Evolutionary conservation across 371 early-diverging fungal species (phyloP).

Genomic region (Saksenaea vasiformis): DNA sequence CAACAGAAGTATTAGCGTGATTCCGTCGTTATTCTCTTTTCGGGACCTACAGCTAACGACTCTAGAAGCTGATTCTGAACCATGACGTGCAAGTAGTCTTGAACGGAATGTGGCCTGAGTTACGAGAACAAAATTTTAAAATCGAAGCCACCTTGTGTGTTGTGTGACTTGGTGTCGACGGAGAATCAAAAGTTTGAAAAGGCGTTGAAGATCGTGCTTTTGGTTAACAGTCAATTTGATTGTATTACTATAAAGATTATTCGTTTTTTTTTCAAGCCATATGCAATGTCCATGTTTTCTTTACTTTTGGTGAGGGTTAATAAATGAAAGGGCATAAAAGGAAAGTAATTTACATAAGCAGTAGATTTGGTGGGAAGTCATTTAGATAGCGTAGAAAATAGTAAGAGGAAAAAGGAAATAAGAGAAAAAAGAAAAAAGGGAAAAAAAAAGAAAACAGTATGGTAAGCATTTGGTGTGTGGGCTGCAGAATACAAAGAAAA

Average conservation of each 20-base stretch:
- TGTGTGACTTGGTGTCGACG: not conserved
- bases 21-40: not conserved
- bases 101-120: not conserved
- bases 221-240: no score
- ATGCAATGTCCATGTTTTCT: constrained; percentile 6
- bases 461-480: not conserved
- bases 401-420: no score
- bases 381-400: constrained; percentile 2
- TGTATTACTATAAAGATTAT: no score
- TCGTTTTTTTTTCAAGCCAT: not conserved
- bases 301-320: not conserved
- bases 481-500: constrained; percentile 7
- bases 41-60: constrained; percentile 23
- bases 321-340: not conserved
- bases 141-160: not conserved
- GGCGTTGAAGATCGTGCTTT: not conserved
- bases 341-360: constrained; percentile 11
- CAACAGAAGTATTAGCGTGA: not conserved
- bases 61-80: constrained; percentile 38
- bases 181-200: no score
- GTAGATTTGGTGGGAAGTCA: constrained; percentile 4
- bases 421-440: constrained; percentile 7
- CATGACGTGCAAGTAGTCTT: constrained; percentile 22
- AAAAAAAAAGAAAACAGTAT: constrained; percentile 5
- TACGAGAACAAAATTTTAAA: not conserved